Evolutionary conservation across 306 rosid genomes (phyloP), one percentile per base, ranked within the genome.

Genomic region (Geum urbanum): DNA sequence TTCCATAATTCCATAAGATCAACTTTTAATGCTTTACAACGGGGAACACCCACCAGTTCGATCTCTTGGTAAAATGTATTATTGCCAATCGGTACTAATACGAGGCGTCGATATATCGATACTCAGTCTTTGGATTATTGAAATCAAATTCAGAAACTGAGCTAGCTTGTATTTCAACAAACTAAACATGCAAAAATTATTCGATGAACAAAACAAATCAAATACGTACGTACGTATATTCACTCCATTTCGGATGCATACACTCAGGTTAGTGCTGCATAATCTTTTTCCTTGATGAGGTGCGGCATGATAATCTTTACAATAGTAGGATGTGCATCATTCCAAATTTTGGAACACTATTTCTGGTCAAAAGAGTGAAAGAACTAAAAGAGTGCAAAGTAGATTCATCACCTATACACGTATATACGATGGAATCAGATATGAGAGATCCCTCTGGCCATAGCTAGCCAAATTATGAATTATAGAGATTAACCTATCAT

Each of bases 291-390:
- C n/a, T n/a, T n/a, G n/a, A n/a, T n/a, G n/a, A n/a, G n/a, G n/a
- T n/a, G n/a, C n/a, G n/a, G n/a, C 62, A 56, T n/a, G n/a, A n/a
- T 56, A 56, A 56, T 9, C 19, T 58, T 58, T 58, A 58, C 19
- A 32, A 58, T 12, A 32, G 63, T 37, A 14, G 5, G 63, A 58
- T 58, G 43, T 14, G 32, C 11, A 27, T 55, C 61, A 9, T 10
- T 6, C 10, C 5, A 58, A 27, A 15, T 27, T 22, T 32, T 58
- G 43, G 63, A 9, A 58, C 19, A 32, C 37, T 32, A 14, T 57
- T 14, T 32, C 63, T 12, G 7, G 8, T 58, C 19, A 27, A 39
- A 58, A 32, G 63, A 14, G 43, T 58, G 63, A 40, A 27, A 13
- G 16, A 58, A 32, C 43, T 58, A 6, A 60, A 60, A 39, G 46